Evolutionary conservation across 306 rosid species (phyloP).

Genomic region (Rosa chinensis): DNA sequence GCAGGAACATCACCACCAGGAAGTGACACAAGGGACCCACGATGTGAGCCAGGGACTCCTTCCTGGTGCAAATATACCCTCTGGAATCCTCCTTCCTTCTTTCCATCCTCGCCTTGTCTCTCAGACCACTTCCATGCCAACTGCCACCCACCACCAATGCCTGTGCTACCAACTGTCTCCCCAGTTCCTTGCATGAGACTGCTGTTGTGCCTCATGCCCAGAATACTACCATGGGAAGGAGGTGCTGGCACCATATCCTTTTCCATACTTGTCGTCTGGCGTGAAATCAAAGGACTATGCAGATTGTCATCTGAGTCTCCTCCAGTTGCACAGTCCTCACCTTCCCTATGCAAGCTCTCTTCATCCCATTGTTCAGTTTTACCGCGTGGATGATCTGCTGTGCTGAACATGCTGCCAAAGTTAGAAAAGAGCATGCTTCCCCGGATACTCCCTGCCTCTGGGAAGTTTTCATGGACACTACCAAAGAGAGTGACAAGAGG

Average conservation of each 20-base stretch:
- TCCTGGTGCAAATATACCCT: constrained; percentile 85
- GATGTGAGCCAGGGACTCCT: constrained; percentile 63
- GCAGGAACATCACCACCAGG: constrained; percentile 58
- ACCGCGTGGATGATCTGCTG: constrained; percentile 60
- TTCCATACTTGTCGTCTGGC: constrained; percentile 81
- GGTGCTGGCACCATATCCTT: constrained; percentile 73
- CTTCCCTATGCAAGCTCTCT: constrained; percentile 73
- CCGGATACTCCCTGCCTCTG: constrained; percentile 60
- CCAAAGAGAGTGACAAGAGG: constrained; percentile 79
- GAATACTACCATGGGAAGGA: constrained; percentile 66
- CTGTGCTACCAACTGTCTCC: constrained; percentile 70
- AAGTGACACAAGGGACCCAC: constrained; percentile 72
- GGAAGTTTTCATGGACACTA: constrained; percentile 72
- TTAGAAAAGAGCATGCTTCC: constrained; percentile 61
- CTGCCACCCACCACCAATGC: constrained; percentile 97
- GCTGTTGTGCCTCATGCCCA: constrained; percentile 72
- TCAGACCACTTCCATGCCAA: constrained; percentile 96
- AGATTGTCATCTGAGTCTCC: constrained; percentile 81
- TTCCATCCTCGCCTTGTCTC: constrained; percentile 61
- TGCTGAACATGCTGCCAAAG: constrained; percentile 87
- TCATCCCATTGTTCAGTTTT: constrained; percentile 75
- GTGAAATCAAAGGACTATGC: constrained; percentile 83
- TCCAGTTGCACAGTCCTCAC: constrained; percentile 61
- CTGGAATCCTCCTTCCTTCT: constrained; percentile 66
- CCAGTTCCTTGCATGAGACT: constrained; percentile 78